Percentiles rank a stretch among this genome's conserved stretches.
Conservation (phyloP, 108 stramenopile species). For the Nitzschia sp. region DNA sequence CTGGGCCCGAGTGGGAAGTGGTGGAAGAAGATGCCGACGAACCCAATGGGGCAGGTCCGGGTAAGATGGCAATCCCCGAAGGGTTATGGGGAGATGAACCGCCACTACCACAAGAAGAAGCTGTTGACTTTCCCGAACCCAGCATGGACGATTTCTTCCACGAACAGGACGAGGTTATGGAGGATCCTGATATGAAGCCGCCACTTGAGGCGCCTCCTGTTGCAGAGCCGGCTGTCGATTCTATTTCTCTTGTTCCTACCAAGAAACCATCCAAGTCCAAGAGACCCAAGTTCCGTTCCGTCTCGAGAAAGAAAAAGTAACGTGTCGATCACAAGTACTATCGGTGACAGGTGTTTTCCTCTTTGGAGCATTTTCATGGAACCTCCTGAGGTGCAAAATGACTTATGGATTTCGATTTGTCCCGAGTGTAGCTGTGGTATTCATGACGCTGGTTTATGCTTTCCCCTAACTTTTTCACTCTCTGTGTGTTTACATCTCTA, state of each 20-base stretch:
- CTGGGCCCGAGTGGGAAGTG: conserved; percentile 7
- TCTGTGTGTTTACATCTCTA: too few relatives aligned
- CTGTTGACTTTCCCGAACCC: conserved; percentile 14
- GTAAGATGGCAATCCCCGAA: not conserved
- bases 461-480: too few relatives aligned
- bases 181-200: not conserved
- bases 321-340: not conserved
- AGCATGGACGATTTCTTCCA: conserved; percentile 45
- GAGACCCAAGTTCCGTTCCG: conserved; percentile 40
- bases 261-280: conserved; percentile 22
- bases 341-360: too few relatives aligned
- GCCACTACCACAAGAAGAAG: conserved; percentile 2
- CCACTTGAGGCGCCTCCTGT: not conserved
- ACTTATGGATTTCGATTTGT: too few relatives aligned
- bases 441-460: too few relatives aligned
- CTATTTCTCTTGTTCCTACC: conserved; percentile 35
- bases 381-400: too few relatives aligned
- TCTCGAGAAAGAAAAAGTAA: conserved; percentile 27
- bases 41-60: not conserved
- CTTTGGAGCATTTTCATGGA: too few relatives aligned
- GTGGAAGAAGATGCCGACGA: conserved; percentile 35
- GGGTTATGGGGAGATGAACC: not conserved
- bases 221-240: not conserved
- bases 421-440: too few relatives aligned
- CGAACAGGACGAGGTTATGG: conserved; percentile 15